Base-by-base conservation (phyloP, 768 basidiomycete genomes). In the Rhodotorula sphaerocarpa region DNA sequence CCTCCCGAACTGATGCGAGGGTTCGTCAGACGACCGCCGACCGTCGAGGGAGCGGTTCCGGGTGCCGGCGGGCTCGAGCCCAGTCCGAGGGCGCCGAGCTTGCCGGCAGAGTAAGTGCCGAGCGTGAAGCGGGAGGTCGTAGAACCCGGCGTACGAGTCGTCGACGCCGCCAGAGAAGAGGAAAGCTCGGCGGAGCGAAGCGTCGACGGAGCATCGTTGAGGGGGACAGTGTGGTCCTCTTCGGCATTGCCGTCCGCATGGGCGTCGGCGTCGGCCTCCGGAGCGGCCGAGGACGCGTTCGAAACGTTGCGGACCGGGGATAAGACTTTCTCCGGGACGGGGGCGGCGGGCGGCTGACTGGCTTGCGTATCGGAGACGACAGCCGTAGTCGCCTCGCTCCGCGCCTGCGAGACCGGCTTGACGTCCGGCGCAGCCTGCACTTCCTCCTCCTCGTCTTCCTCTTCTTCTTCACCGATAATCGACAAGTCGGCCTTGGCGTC, bases 191-290 rank as follows among this genome's bases (percentile, higher is more conserved):
- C 52, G 25, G 30, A 43, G 31, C 61, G 65, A 12, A 56, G 57
- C 9, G 54, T 21, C 1, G 65, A 67, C 16, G 65, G 65, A 5
- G 53, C 57, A 27, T 67, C 65, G 61, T 67, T 67, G 44, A 67
- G 65, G 9, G 65, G 65, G 16, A 63, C 65, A 11, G 61, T 25
- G 7, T 43, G 25, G 31, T 67, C 65, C 36, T 39, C 36, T 39
- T 50, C 48, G 2, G 31, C 23, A 21, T 45, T 53, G 43, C 11
- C 23, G 39, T 67, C 65, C 10, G 65, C 65, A 16, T 67, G n/a
- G n/a, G n/a, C 23, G 31, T 45, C 57, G 43, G 43, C 23, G 39
- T 67, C 65, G 15, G 65, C 65, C 18, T 67, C 65, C 21, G 53
- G 60, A 1, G 57, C 65, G 55, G 59, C 48, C 20, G 61, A 55